A percentile compares a stretch with the other conserved stretches of the same genome.
phyloP scores from a whole-genome alignment of 2,329 filamentous ascomycete genomes.

The Chrysosporium queenslandicum region DNA sequence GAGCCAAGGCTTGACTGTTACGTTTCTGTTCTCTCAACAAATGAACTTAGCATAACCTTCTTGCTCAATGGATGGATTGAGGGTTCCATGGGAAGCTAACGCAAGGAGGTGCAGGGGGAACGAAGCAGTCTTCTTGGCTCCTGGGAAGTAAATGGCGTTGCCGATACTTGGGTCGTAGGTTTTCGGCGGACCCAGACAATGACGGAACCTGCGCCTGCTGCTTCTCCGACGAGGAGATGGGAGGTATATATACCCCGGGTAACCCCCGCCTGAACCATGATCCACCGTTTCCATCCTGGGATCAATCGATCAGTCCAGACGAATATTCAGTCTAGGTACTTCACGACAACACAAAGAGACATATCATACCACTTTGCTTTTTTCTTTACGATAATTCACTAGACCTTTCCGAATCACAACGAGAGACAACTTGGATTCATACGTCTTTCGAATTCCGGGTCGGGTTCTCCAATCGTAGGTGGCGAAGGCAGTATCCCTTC shows the following conservation, averaged over 20 bases:
- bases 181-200: conserved; percentile 2
- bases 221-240: not conserved
- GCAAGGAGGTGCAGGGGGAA: not conserved
- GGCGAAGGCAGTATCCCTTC: not conserved
- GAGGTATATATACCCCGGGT: conserved; percentile 4
- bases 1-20: conserved; percentile 1
- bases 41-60: not conserved
- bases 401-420: not conserved
- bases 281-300: not conserved
- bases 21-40: not conserved
- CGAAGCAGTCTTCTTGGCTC: not conserved
- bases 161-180: not conserved
- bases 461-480: not conserved
- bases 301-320: not conserved
- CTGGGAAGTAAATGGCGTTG: not conserved
- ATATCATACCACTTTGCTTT: too few relatives aligned
- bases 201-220: not conserved
- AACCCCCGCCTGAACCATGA: not conserved
- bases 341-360: not conserved
- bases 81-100: not conserved
- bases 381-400: conserved; percentile 6
- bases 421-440: not conserved
- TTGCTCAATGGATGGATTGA: not conserved
- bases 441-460: not conserved
- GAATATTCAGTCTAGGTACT: not conserved